Base-by-base conservation (phyloP, 129 eudicot genomes). In the Silybum marianum region DNA sequence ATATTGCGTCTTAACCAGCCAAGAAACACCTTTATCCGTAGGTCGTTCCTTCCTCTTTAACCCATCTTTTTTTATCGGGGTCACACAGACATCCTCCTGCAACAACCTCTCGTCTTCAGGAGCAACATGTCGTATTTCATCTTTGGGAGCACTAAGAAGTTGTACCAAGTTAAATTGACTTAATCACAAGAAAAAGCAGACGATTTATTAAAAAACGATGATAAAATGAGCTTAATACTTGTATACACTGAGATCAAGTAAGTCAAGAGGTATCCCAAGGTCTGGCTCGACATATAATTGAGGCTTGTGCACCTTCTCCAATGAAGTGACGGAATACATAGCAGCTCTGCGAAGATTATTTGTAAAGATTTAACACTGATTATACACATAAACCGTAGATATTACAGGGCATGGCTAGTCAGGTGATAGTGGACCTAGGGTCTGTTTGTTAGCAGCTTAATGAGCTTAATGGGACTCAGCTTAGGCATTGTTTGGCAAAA, bases 201-300 rank as follows among this genome's bases (percentile, higher is more conserved):
- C 63, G 10, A 21, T 23, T 42, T 42, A 42, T 9, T 7, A 26
- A 42, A 24, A 13, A 42, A 28, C 44, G 23, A 73, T 40, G 24
- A 44, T 63, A 44, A 68, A 18, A 48, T 39, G 78, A 81, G 75
- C 30, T 71, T 78, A 76, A 62, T 92, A 95, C 99, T 95, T 90
- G 95, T 95, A 95, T 54, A 92, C 97, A 86, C 97, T 92, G 83
- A 95, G 91, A 87, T 95, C 99, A 82, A 95, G 99, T 72, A 95
- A 90, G 89, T 95, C 99, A 81, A 95, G 93, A 16, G 97, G 97
- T 81, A 95, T 95, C 81, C 99, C 99, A 82, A 95, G 97, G 79
- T 95, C 99, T 30, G 95, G 93, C 74, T 95, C 99, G 66, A 92
- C 97, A 81, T 95, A 82, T 76, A 95, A 76, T 65, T 92, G 96